phyloP scores from a whole-genome alignment of 2,329 filamentous ascomycete genomes.

The Paramyrothecium sp. region DNA sequence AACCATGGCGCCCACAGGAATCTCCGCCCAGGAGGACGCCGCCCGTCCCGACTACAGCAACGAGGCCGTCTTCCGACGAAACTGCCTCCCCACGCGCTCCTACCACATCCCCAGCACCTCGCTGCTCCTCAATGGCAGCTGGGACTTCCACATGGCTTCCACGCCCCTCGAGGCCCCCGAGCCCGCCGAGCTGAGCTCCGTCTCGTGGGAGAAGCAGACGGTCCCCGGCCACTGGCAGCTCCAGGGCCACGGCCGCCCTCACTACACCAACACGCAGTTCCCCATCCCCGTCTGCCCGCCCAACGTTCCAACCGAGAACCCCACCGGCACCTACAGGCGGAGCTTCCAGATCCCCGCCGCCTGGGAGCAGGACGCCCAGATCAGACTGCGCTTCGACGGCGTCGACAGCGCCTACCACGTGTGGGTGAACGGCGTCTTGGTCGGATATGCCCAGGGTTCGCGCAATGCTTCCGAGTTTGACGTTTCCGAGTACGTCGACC shows the following conservation, averaged over 20 bases:
- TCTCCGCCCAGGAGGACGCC: conserved; percentile 30
- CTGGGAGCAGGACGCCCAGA: conserved; percentile 41
- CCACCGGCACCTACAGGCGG: conserved; percentile 59
- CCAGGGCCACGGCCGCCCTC: conserved; percentile 62
- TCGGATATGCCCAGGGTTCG: conserved; percentile 68
- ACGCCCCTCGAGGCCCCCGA: conserved; percentile 45
- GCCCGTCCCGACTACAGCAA: conserved; percentile 47
- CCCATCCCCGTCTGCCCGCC: conserved; percentile 66
- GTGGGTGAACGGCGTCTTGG: conserved; percentile 59
- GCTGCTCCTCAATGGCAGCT: conserved; percentile 52
- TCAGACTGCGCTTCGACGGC: conserved; percentile 65
- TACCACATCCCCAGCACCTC: conserved; percentile 52
- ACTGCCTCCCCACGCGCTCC: conserved; percentile 49
- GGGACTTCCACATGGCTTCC: conserved; percentile 53
- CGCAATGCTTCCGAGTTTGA: conserved; percentile 69
- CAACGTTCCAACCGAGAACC: conserved; percentile 57
- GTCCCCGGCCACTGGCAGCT: conserved; percentile 69
- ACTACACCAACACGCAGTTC: conserved; percentile 66
- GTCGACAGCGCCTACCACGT: conserved; percentile 69
- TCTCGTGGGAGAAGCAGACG: conserved; percentile 39
- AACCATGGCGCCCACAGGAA: conserved; percentile 17
- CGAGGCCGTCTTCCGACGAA: conserved; percentile 50
- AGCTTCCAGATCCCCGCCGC: conserved; percentile 48
- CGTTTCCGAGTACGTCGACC: conserved; percentile 46
- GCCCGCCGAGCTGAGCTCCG: conserved; percentile 18